A percentile compares a stretch with the other conserved stretches of the same genome.
These are phyloP conservation scores for Fraxinus xanthoxyloides DNA, from an alignment of 305 asterid species.

Conservation along the genomic window DNA sequence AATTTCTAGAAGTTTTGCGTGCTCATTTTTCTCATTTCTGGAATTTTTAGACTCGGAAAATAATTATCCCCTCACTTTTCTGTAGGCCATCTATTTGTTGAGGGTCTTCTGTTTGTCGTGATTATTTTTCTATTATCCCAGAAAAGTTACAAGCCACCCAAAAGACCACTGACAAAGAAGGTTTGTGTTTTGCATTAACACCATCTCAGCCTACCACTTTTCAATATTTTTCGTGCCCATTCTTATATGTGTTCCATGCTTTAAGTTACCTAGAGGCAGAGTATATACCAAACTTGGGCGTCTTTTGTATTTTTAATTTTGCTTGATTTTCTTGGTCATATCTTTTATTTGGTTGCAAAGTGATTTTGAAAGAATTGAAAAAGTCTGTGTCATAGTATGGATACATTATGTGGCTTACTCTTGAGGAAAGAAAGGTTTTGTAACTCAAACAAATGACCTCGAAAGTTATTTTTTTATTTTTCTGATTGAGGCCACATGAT, in stretches of 20 bases:
- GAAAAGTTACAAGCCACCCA: constrained; percentile 94
- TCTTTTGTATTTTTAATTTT: neutral
- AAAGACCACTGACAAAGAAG: constrained; percentile 85
- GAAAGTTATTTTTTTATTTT: neutral
- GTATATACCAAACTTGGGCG: neutral
- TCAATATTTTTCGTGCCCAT: neutral
- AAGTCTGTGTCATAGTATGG: neutral
- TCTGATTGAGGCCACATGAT: too few relatives aligned
- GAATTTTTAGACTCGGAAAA: neutral
- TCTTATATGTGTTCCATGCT: neutral
- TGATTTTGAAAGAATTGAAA: neutral
- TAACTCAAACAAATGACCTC: neutral
- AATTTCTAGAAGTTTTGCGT: neutral
- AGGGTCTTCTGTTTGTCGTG: constrained; percentile 83
- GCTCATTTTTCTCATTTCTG: neutral
- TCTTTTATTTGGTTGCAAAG: neutral
- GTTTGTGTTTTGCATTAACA: constrained; percentile 32
- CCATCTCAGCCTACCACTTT: neutral
- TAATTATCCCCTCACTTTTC: neutral
- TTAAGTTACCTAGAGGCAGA: neutral
- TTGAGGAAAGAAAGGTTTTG: constrained; percentile 5
- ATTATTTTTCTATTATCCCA: constrained; percentile 76
- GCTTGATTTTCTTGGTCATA: neutral
- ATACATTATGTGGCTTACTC: neutral
- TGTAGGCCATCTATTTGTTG: constrained; percentile 91